A percentile compares a stretch with the other conserved stretches of the same genome.
These are phyloP conservation scores for Penicillium salamii DNA, from an alignment of 495 filamentous ascomycete species.

Conservation along the genomic window DNA sequence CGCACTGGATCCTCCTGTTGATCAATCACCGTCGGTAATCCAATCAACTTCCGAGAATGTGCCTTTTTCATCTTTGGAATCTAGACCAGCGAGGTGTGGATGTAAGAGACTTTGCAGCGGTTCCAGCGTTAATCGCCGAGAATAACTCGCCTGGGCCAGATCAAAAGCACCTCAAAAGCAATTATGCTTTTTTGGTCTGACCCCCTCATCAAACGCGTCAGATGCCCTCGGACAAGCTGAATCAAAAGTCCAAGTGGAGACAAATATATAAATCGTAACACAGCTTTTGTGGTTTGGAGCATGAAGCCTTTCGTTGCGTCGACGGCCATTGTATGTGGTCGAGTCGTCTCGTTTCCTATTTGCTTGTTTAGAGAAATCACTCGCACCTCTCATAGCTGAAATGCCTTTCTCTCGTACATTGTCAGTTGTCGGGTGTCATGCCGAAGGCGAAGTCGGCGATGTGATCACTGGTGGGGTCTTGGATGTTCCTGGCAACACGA, in stretches of 20 bases:
- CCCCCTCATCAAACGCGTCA: too few relatives aligned
- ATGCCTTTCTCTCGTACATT: conserved; percentile 29
- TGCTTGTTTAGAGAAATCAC: too few relatives aligned
- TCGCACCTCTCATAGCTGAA: too few relatives aligned
- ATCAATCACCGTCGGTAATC: neutral
- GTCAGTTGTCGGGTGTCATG: conserved; percentile 28
- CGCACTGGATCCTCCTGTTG: neutral
- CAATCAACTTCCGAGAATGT: neutral
- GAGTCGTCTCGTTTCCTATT: too few relatives aligned
- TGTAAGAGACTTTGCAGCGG: neutral
- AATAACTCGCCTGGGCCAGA: neutral
- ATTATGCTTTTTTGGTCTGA: neutral
- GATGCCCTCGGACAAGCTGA: too few relatives aligned
- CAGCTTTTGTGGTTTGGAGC: too few relatives aligned
- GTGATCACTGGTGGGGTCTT: conserved; percentile 35
- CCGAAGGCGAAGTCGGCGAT: conserved; percentile 33
- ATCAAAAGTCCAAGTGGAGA: neutral
- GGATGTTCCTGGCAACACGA: conserved; percentile 31
- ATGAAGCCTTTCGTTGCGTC: too few relatives aligned
- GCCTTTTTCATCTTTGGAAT: neutral
- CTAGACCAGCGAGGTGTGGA: neutral
- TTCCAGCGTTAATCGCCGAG: neutral
- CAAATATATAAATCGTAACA: neutral
- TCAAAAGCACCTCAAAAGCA: neutral
- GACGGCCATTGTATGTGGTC: too few relatives aligned